These are phyloP conservation scores for Mrakia frigida DNA, from an alignment of 768 basidiomycete genomes.

Conservation along the genomic window DNA sequence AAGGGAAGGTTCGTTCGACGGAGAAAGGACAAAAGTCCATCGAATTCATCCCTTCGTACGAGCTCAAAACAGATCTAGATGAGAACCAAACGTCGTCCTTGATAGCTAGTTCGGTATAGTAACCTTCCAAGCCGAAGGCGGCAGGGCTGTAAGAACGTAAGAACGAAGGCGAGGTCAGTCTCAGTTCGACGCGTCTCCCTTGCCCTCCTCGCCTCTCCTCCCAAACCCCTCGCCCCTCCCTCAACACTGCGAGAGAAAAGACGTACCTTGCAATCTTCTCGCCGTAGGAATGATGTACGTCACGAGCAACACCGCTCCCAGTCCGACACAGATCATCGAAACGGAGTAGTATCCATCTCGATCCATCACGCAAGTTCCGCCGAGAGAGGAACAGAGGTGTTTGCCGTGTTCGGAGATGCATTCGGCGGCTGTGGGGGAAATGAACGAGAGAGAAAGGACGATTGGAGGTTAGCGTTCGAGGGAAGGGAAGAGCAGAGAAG, in stretches of 20 bases:
- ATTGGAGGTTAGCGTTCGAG: too few relatives aligned
- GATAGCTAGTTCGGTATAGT: background rate
- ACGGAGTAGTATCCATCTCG: slow-evolving; percentile 89
- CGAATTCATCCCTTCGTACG: too few relatives aligned
- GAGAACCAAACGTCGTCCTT: too few relatives aligned
- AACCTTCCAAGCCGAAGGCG: slow-evolving; percentile 4
- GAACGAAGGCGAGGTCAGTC: background rate
- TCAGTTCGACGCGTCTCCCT: background rate
- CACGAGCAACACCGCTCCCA: slow-evolving; percentile 70
- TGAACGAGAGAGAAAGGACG: too few relatives aligned
- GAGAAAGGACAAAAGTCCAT: background rate
- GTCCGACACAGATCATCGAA: slow-evolving; percentile 66
- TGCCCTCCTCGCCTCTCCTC: background rate
- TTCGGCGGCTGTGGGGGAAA: slow-evolving; percentile 57
- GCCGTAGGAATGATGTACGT: slow-evolving; percentile 79
- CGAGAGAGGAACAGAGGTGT: slow-evolving; percentile 62
- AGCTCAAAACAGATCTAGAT: too few relatives aligned
- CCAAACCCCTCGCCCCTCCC: background rate
- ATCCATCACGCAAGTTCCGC: slow-evolving; percentile 74
- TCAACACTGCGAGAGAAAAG: background rate
- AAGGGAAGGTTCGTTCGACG: too few relatives aligned
- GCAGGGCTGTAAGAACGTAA: background rate
- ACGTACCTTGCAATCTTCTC: slow-evolving; percentile 63
- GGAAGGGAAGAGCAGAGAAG: background rate
- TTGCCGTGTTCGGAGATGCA: slow-evolving; percentile 93